Evolutionary conservation across 805 yeast genomes (phyloP).

Genomic region (Wickerhamiella brachini): DNA sequence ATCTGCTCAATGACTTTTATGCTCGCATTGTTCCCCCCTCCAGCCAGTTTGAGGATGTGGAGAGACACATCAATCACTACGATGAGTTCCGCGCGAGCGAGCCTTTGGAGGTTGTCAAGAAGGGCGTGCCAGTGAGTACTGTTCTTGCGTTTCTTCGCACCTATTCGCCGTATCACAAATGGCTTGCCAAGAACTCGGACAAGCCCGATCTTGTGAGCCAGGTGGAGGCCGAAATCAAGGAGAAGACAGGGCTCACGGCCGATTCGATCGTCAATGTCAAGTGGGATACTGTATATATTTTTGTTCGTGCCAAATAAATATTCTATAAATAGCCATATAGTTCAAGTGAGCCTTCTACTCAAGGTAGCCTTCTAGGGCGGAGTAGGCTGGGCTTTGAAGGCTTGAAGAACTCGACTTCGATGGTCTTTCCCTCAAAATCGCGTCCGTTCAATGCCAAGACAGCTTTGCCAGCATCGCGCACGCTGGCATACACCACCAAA

Average conservation of each 20-base stretch:
- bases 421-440: not conserved
- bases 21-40: slow-evolving; percentile 33
- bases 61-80: slow-evolving; percentile 21
- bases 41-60: slow-evolving; percentile 30
- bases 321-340: not conserved
- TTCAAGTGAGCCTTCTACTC: not conserved
- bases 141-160: slow-evolving; percentile 39
- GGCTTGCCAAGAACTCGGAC: slow-evolving; percentile 30
- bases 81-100: slow-evolving; percentile 12
- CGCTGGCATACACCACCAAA: slow-evolving; percentile 32
- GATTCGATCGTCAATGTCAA: slow-evolving; percentile 29
- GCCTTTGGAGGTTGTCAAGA: slow-evolving; percentile 15
- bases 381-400: not conserved
- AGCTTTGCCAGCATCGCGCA: slow-evolving; percentile 39
- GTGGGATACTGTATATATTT: slow-evolving; percentile 33
- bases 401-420: not conserved
- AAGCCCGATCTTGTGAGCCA: slow-evolving; percentile 34
- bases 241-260: slow-evolving; percentile 36
- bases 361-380: not conserved
- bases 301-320: not conserved
- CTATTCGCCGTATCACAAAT: slow-evolving; percentile 54
- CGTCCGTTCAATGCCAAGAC: slow-evolving; percentile 31
- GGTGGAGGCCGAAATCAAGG: slow-evolving; percentile 33
- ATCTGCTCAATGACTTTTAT: slow-evolving; percentile 34
- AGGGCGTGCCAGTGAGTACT: not conserved